These are phyloP conservation scores for Aspergillus sclerotialis DNA, from an alignment of 2,329 filamentous ascomycete genomes.

Conservation along the genomic window DNA sequence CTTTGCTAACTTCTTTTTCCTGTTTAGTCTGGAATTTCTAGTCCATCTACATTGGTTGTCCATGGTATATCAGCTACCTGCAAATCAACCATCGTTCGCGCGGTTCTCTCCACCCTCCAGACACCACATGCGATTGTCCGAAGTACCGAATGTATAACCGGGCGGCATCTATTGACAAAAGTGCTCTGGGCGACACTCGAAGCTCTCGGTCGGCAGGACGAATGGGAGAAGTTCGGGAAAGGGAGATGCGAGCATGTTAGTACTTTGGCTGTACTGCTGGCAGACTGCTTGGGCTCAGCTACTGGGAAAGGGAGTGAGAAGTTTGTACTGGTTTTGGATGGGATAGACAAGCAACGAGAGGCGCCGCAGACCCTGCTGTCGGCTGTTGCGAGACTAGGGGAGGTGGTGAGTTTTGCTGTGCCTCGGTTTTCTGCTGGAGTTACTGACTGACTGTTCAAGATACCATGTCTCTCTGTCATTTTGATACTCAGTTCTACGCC, in stretches of 20 bases:
- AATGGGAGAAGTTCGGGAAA: conserved; percentile 42
- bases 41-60: conserved; percentile 66
- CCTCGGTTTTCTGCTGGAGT: not conserved
- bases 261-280: conserved; percentile 66
- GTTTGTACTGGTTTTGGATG: conserved; percentile 82
- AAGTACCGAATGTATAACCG: conserved; percentile 40
- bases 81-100: conserved; percentile 65
- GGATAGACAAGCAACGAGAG: conserved; percentile 77
- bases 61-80: conserved; percentile 83
- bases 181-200: conserved; percentile 35
- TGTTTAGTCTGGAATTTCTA: conserved; percentile 46
- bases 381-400: conserved; percentile 72
- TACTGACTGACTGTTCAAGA: conserved; percentile 43
- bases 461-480: conserved; percentile 68
- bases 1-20: conserved; percentile 1
- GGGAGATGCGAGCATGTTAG: conserved; percentile 74
- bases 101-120: conserved; percentile 56
- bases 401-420: conserved; percentile 54
- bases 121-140: conserved; percentile 37
- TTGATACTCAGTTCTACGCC: conserved; percentile 67
- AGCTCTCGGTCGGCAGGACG: conserved; percentile 26
- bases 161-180: conserved; percentile 39
- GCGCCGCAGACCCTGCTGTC: conserved; percentile 70
- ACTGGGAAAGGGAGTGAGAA: conserved; percentile 37
- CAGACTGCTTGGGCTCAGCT: conserved; percentile 28